These are phyloP conservation scores for Dalbergia cochinchinensis DNA, from an alignment of 306 rosid genomes.

Conservation along the genomic window DNA sequence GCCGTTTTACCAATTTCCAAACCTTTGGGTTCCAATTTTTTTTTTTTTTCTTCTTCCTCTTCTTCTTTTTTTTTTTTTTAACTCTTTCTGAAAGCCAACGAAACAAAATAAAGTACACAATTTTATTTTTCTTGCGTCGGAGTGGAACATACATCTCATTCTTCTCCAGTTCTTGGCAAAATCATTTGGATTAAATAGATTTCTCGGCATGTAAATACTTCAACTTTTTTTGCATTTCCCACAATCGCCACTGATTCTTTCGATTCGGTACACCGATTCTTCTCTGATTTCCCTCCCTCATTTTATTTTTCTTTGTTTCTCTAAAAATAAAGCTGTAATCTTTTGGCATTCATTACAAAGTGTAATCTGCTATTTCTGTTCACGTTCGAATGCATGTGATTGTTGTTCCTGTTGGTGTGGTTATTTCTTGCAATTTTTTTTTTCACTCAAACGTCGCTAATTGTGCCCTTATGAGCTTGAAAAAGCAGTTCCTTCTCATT, in stretches of 20 bases:
- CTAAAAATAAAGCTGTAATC: constrained; percentile 27
- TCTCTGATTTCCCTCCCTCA: background rate
- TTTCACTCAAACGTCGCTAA: constrained; percentile 29
- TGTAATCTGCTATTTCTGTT: constrained; percentile 31
- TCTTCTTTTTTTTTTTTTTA: no score
- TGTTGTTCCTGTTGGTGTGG: background rate
- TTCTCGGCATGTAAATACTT: constrained; percentile 46
- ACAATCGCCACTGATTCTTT: constrained; percentile 18
- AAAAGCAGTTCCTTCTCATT: constrained; percentile 31
- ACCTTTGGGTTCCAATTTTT: background rate
- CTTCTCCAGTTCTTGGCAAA: constrained; percentile 42
- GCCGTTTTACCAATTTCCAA: background rate
- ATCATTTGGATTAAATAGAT: constrained; percentile 41
- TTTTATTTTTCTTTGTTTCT: background rate
- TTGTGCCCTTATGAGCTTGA: constrained; percentile 2
- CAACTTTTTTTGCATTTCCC: constrained; percentile 38
- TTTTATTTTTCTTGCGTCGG: constrained; percentile 17
- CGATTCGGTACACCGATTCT: constrained; percentile 53
- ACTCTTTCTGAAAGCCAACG: background rate
- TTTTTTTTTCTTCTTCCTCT: no score
- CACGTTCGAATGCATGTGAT: constrained; percentile 38
- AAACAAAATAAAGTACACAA: constrained; percentile 24
- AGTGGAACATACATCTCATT: constrained; percentile 30
- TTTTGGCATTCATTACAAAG: constrained; percentile 16
- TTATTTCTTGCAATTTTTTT: constrained; percentile 1